phyloP scores from a whole-genome alignment of 2,329 filamentous ascomycete species.

The Bertia moriformis region DNA sequence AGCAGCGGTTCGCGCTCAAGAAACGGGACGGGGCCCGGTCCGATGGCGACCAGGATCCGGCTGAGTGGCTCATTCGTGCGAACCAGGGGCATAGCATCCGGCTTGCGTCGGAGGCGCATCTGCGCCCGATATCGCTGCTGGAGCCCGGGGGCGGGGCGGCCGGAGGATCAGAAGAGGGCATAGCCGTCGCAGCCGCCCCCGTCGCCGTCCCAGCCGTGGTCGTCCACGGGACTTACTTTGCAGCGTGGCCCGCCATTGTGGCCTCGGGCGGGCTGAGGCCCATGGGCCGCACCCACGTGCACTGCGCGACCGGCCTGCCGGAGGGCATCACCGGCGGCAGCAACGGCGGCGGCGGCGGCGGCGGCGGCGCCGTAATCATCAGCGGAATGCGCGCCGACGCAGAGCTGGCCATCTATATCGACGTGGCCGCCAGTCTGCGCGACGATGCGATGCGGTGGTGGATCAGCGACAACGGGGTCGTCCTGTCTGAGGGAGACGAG shows the following conservation, averaged over 20 bases:
- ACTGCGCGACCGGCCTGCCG: constrained; percentile 68
- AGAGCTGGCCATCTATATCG: constrained; percentile 64
- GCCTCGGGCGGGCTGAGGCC: constrained; percentile 61
- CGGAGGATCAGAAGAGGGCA: no score
- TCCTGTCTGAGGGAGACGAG: constrained; percentile 47
- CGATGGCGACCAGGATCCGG: constrained; percentile 28
- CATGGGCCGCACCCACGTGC: constrained; percentile 79
- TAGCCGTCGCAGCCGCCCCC: constrained; percentile 41
- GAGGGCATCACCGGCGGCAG: constrained; percentile 16
- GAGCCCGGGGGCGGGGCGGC: no score
- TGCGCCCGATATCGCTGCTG: no score
- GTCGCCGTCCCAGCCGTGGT: constrained; percentile 30
- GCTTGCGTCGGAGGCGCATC: constrained; percentile 53
- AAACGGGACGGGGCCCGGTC: constrained; percentile 15
- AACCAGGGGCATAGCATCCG: constrained; percentile 88
- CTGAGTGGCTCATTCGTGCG: constrained; percentile 75
- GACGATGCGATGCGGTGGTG: constrained; percentile 56
- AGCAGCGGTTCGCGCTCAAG: constrained; percentile 78
- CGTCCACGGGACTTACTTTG: constrained; percentile 80
- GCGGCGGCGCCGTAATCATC: no score
- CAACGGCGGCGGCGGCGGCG: constrained; percentile 6
- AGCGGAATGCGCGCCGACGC: constrained; percentile 70
- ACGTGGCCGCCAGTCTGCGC: constrained; percentile 51
- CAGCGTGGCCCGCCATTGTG: constrained; percentile 63
- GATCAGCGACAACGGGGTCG: constrained; percentile 64